Base-by-base conservation (phyloP, 2,329 filamentous ascomycete species). In the Aureobasidium lini region DNA sequence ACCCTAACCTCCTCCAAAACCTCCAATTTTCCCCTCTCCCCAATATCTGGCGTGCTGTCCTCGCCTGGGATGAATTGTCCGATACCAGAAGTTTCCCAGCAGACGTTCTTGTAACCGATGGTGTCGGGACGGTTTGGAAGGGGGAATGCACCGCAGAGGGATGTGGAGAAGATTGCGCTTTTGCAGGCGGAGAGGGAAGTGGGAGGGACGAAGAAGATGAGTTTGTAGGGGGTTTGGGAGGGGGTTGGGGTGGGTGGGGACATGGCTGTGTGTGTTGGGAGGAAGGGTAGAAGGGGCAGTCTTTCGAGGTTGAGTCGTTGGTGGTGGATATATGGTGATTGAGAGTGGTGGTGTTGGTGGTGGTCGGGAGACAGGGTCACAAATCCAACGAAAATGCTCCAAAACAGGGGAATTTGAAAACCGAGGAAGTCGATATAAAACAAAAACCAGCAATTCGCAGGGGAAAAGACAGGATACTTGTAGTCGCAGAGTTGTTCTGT, bases 1-100 rank as follows among this genome's bases (percentile, higher is more conserved):
- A 87, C 82, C 49, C 79, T 78, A 1, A 81, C 76, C 70, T 89
- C 86, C 3, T 80, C 76, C 0, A 83, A 76, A 60, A 82, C 69
- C 70, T 88, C 84, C 0, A 88, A 66, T 31, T 74, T 69, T 0
- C 84, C 84, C 1, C 77, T 73, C 9, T 72, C 72, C 0, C 86
- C 87, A 62, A 88, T 83, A 66, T 83, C 73, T 3, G 86, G 86
- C 49, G 84, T 85, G 1, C 86, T 84, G 0, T 75, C 69, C 58
- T 77, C 76, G 0, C 82, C 83, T 0, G 86, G 85, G 0, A 82
- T 79, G 70, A 89, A 90, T 66, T 89, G 85, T 0, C 84, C 85
- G 0, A 75, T 82, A 4, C 86, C 87, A 4, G 71, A 63, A 2
- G 68, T 71, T 1, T 67, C 69, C 62, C 74, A 78, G 57, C 71